Evolutionary conservation across 1,284 basidiomycete species (phyloP).

Genomic region (Pseudomicrostroma phylloplanum): DNA sequence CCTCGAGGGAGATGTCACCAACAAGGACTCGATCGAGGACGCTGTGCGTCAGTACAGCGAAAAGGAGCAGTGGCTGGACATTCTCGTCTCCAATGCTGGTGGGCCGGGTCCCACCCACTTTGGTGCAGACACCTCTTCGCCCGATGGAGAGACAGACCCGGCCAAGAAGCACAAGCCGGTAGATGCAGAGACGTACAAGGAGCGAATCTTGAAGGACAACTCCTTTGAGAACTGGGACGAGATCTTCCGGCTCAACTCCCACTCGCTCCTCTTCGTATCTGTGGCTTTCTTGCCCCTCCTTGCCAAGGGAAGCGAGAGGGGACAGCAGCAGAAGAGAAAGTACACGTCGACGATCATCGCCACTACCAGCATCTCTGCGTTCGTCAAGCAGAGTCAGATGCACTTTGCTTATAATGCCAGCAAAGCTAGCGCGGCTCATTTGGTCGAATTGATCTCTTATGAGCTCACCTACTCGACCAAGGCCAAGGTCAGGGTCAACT

Average conservation of each 20-base stretch:
- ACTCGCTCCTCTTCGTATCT: constrained; percentile 27
- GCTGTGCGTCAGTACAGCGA: constrained; percentile 18
- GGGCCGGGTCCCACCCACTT: constrained; percentile 26
- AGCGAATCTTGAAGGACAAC: constrained; percentile 27
- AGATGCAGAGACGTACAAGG: constrained; percentile 22
- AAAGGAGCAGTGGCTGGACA: constrained; percentile 27
- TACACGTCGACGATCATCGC: constrained; percentile 24
- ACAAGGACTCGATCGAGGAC: constrained; percentile 13
- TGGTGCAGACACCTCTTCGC: constrained; percentile 25
- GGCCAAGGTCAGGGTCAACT: constrained; percentile 32
- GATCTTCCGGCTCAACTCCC: constrained; percentile 30
- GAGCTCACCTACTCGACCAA: constrained; percentile 26
- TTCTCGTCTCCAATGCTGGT: constrained; percentile 32
- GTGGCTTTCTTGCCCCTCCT: constrained; percentile 32
- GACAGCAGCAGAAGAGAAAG: constrained; percentile 15
- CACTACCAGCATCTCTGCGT: constrained; percentile 25
- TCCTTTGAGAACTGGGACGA: constrained; percentile 35
- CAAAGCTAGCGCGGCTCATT: constrained; percentile 32
- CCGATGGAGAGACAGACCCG: constrained; percentile 24
- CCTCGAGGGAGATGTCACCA: constrained; percentile 14
- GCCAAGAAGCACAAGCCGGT: constrained; percentile 25
- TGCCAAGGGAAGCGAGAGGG: constrained; percentile 21
- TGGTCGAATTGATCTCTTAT: constrained; percentile 26
- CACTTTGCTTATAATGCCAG: constrained; percentile 35
- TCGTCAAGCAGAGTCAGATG: constrained; percentile 28